Evolutionary conservation across 169 alveolate species (phyloP), one percentile per base, ranked within the genome.

Genomic region (Plasmodium knowlesi): DNA sequence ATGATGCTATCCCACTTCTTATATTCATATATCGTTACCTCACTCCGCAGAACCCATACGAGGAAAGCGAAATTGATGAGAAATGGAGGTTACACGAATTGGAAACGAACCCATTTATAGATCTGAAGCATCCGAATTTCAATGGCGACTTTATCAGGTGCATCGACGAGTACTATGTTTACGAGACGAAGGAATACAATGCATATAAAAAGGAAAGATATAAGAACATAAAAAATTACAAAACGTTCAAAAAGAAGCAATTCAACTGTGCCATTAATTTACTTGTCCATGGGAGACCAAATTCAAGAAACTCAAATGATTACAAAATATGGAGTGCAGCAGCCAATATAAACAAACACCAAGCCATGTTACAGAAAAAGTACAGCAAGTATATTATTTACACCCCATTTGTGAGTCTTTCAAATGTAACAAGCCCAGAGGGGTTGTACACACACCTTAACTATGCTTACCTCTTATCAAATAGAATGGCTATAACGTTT

Each of bases 101-200:
- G 53, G 95, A 67, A 39, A 90, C 92, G 57, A 90, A 90, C 70
- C 95, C 95, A n/a, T 90, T 70, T 90, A 43, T 90, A 8, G 90
- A 90, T 70, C 37, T 90, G 39, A 25, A 43, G 57, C 95, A 90
- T 30, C 95, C 95, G n/a, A 90, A 90, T 37, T 81, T 81, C 28
- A 90, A 61, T 5, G 95, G 95, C 8, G 84, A 90, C 43, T 90
- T 81, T 73, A 25, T 90, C 54, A 80, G 95, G 37, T 50, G 73
- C 74, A 81, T 90, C 39, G 91, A 90, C 46, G 95, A 90, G 41
- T 90, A 90, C 74, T 90, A 90, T 54, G 72, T 90, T n/a, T 90
- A 14, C 54, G 95, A 90, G 76, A 90, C 95, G 53, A 71, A 90
- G 41, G 76, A 67, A 71, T 90, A 90, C 39, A 90, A 90, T 81